Evolutionary conservation across 176 grass and related monocot genomes (phyloP), one percentile per base, ranked within the genome.

Genomic region (Ensete ventricosum): DNA sequence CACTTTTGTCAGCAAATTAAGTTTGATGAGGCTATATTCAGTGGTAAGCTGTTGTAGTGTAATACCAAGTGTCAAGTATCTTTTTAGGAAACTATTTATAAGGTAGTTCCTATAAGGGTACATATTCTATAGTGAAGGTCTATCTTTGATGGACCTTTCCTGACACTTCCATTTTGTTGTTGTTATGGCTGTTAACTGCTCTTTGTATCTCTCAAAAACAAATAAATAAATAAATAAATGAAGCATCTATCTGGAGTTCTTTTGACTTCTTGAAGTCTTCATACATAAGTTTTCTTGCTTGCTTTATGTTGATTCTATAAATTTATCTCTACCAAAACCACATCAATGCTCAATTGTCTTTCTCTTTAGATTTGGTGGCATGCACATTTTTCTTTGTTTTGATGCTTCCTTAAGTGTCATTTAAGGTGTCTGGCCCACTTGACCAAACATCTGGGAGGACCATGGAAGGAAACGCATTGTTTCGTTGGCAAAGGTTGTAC

Each of bases 401-500:
- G 34, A 43, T 64, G 29, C 48, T 77, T 85, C 82, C 90, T 91
- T 89, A 87, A 91, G 81, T 59, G 78, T 6, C 34, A 13, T 48
- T 70, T 64, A 52, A 98, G 90, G 80, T 93, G 25, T 84, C 86
- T 87, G 82, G 82, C 58, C 83, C 80, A 51, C 75, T 78, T 73
- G 82, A 87, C 83, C 58, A 83, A 73, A 85, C 71, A 71, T 55
- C 75, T 76, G 84, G 75, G 80, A 89, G 72, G 69, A 82, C 73
- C 81, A 75, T 93, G 29, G 89, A 93, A 81, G 90, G 84, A 74
- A 83, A 93, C 76, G 94, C 94, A 25, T 65, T 89, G 23, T 98
- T 98, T 87, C 88, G 84, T 73, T 98, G 94, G 94, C 94, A 93
- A 73, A 91, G 81, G 94, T 87, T 73, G 12, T 49, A 81, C 24